These are phyloP conservation scores for Pseudozyma hubeiensis DNA, from an alignment of 1,284 basidiomycete genomes.

Conservation along the genomic window DNA sequence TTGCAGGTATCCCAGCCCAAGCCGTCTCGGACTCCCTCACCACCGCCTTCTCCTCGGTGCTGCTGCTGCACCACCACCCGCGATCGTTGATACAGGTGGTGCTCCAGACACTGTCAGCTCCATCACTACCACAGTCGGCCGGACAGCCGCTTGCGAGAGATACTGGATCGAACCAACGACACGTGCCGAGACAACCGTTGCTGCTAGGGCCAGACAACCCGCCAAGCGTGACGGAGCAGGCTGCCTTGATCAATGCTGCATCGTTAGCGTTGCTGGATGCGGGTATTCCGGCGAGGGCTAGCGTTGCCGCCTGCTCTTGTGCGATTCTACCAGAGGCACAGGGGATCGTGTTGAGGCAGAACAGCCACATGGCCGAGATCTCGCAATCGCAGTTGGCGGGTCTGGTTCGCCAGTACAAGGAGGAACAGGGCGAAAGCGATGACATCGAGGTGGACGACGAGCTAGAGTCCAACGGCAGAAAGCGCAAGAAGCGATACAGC, in stretches of 20 bases:
- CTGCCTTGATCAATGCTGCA: constrained; percentile 74
- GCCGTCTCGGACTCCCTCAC: constrained; percentile 22
- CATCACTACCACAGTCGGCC: constrained; percentile 53
- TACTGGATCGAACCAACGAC: constrained; percentile 17
- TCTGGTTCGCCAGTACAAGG: constrained; percentile 36
- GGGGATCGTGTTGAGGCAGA: constrained; percentile 40
- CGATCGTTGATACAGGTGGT: constrained; percentile 76
- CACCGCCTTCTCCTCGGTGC: constrained; percentile 61
- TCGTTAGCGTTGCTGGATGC: constrained; percentile 71
- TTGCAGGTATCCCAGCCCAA: constrained; percentile 65
- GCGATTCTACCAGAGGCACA: constrained; percentile 70
- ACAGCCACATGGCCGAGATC: constrained; percentile 34
- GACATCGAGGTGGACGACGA: constrained; percentile 32
- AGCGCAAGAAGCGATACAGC: constrained; percentile 16
- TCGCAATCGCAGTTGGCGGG: constrained; percentile 31
- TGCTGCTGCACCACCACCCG: constrained; percentile 71
- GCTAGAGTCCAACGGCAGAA: background rate
- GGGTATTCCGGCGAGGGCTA: constrained; percentile 70
- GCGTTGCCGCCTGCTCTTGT: constrained; percentile 70
- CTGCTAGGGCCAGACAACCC: constrained; percentile 62
- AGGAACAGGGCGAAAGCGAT: constrained; percentile 19
- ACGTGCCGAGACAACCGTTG: constrained; percentile 37
- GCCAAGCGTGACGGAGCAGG: constrained; percentile 68
- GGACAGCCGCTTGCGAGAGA: constrained; percentile 10
- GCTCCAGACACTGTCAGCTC: constrained; percentile 73